Percentiles rank a stretch among this genome's conserved stretches.
Conservation (phyloP, 768 basidiomycete species). For the Tubosaeta sp. region DNA sequence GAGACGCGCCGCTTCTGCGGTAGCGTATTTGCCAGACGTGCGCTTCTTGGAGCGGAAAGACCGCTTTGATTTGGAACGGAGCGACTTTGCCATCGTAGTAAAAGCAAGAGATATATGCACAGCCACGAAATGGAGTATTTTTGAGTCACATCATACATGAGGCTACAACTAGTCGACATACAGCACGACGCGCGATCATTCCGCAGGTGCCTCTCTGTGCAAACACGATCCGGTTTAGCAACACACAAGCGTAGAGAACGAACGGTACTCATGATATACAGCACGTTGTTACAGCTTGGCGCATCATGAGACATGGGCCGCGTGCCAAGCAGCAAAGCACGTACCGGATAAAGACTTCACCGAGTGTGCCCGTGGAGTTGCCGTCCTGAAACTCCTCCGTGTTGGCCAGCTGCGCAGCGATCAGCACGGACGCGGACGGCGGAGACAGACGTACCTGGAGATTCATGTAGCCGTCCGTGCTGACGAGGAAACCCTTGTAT, state of each 20-base stretch:
- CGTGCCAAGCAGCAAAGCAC: constrained; percentile 20
- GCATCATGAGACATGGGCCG: constrained; percentile 8
- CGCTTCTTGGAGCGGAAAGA: constrained; percentile 75
- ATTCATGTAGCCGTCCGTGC: constrained; percentile 99
- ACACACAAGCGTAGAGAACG: not conserved
- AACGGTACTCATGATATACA: constrained; percentile 82
- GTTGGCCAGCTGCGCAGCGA: constrained; percentile 75
- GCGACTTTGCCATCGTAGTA: constrained; percentile 71
- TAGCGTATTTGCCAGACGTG: constrained; percentile 70
- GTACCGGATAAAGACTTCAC: constrained; percentile 97
- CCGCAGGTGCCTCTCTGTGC: constrained; percentile 70
- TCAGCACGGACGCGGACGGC: not conserved
- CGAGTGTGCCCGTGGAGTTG: constrained; percentile 91
- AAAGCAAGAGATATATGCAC: not conserved
- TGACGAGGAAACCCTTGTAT: constrained; percentile 98
- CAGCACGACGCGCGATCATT: not conserved
- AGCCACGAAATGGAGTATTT: constrained; percentile 5
- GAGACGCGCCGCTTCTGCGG: constrained; percentile 70
- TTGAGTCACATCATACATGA: not conserved
- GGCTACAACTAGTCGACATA: constrained; percentile 8
- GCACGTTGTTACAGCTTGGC: constrained; percentile 86
- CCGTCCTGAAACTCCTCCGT: constrained; percentile 98
- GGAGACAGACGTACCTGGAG: constrained; percentile 64
- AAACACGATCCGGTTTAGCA: constrained; percentile 24
- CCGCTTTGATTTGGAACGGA: constrained; percentile 78